Conservation (phyloP, 345 rosid species). For the Hevea brasiliensis region DNA sequence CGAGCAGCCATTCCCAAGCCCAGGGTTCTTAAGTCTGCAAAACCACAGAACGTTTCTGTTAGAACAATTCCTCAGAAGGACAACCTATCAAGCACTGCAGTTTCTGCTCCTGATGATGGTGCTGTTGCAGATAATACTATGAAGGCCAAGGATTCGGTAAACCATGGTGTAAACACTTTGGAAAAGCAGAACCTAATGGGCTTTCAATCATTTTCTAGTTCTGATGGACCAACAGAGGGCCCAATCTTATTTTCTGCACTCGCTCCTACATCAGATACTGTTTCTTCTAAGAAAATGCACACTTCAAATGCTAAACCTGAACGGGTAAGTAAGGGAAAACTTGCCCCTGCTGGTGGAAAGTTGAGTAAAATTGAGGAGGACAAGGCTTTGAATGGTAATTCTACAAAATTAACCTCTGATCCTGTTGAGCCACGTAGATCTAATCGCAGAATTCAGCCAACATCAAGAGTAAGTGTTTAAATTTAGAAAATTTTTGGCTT, state of each 20-base stretch:
- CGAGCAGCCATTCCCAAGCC: conserved; percentile 50
- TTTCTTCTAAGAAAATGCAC: conserved; percentile 38
- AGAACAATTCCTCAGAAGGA: conserved; percentile 52
- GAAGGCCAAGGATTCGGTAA: conserved; percentile 44
- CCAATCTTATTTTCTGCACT: conserved; percentile 52
- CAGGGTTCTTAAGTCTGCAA: conserved; percentile 57
- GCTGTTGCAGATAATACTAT: conserved; percentile 35
- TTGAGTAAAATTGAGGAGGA: conserved; percentile 37
- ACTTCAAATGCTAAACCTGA: conserved; percentile 18
- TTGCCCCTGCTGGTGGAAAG: conserved; percentile 24
- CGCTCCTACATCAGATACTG: conserved; percentile 35
- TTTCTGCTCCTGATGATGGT: conserved; percentile 39
- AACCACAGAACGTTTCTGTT: conserved; percentile 44
- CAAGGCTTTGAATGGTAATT: conserved; percentile 37
- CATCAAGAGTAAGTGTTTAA: conserved; percentile 74
- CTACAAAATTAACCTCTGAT: conserved; percentile 44
- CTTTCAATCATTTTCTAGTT: conserved; percentile 40
- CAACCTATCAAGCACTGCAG: conserved; percentile 31
- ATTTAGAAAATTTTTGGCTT: neutral
- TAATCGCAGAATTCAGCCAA: conserved; percentile 89
- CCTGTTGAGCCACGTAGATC: conserved; percentile 87
- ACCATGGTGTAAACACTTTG: conserved; percentile 37
- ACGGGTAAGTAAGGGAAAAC: conserved; percentile 27
- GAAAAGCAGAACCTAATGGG: conserved; percentile 41
- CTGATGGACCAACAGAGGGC: conserved; percentile 46